Evolutionary conservation across 1,284 basidiomycete genomes (phyloP), one percentile per base, ranked within the genome.

Genomic region (Heterobasidion occidentale): DNA sequence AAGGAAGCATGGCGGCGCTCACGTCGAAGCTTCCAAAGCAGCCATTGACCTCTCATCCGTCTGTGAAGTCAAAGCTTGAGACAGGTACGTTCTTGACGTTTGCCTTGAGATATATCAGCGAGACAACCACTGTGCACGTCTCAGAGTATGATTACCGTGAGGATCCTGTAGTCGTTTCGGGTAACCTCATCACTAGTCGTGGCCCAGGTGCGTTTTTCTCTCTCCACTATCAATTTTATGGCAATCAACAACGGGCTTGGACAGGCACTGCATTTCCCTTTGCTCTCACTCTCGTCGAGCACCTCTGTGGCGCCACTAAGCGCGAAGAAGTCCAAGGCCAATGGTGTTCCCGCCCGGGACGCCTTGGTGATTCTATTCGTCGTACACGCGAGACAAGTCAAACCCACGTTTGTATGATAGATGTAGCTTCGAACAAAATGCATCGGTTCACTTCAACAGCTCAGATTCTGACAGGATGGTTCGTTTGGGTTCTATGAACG

Each of bases 41-140:
- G 54, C 75, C 78, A 0, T 64, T 94, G 51, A 94, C 92, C 2
- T 91, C 88, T 11, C 92, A 94, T 67, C 92, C 92, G 0, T 83
- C 82, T 51, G 84, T 94, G 52, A 85, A 83, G 65, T 67, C 69
- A 4, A 68, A 84, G 19, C 76, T 94, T 9, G 78, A 80, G 56
- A 71, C 77, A 44, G 72, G 89, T 86, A 57, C 51, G 75, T 64
- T 35, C 4, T 14, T 34, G 35, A 17, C 8, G 56, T n/a, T 48
- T 15, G 42, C 38, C 17, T 46, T 19, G 46, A 27, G 6, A 47
- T 15, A n/a, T 34, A 27, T 27, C 27, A 27, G 36, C 38, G 38
- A 42, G 38, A 42, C 3, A 8, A 42, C 38, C 12, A n/a, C 38
- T 12, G n/a, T 42, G 11, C 6, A 36, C 19, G 34, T 36, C 36